Conservation (phyloP, 2,329 filamentous ascomycete genomes). For the Monilinia laxa region DNA sequence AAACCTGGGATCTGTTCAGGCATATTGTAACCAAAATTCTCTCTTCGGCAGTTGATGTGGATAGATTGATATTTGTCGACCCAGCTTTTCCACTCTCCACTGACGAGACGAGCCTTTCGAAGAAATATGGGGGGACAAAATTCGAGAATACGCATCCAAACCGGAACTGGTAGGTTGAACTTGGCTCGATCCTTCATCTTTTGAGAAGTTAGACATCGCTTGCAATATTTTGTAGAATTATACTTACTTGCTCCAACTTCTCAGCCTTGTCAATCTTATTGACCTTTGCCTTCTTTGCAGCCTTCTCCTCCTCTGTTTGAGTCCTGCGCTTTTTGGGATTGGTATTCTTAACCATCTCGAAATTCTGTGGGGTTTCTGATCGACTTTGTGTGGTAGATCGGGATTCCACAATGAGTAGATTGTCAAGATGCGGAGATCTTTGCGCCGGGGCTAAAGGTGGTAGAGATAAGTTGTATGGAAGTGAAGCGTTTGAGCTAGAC, state of each 20-base stretch:
- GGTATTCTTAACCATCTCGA: slow-evolving; percentile 14
- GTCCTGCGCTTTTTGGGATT: slow-evolving; percentile 27
- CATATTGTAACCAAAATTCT: slow-evolving; percentile 38
- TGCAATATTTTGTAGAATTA: neutral
- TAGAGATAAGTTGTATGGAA: neutral
- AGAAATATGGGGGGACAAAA: slow-evolving; percentile 38
- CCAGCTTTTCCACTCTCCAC: slow-evolving; percentile 28
- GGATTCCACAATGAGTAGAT: slow-evolving; percentile 20
- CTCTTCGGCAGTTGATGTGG: slow-evolving; percentile 36
- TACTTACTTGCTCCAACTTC: slow-evolving; percentile 31
- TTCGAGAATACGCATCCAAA: slow-evolving; percentile 39
- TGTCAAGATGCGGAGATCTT: slow-evolving; percentile 7
- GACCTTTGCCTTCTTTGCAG: slow-evolving; percentile 26
- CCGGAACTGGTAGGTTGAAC: slow-evolving; percentile 26
- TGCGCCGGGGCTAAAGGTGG: slow-evolving; percentile 14
- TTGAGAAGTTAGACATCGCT: slow-evolving; percentile 23
- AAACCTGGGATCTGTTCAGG: slow-evolving; percentile 31
- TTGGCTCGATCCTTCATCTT: slow-evolving; percentile 26
- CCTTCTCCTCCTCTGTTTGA: slow-evolving; percentile 9
- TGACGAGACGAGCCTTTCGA: slow-evolving; percentile 36
- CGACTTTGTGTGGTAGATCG: slow-evolving; percentile 20
- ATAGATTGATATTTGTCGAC: slow-evolving; percentile 35
- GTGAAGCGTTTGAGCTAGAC: slow-evolving; percentile 12
- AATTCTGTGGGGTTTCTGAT: slow-evolving; percentile 16
- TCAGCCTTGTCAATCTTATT: slow-evolving; percentile 26